A percentile compares a stretch with the other conserved stretches of the same genome.
These are phyloP conservation scores for Cardamine resedifolia DNA, from an alignment of 345 rosid genomes.

Conservation along the genomic window DNA sequence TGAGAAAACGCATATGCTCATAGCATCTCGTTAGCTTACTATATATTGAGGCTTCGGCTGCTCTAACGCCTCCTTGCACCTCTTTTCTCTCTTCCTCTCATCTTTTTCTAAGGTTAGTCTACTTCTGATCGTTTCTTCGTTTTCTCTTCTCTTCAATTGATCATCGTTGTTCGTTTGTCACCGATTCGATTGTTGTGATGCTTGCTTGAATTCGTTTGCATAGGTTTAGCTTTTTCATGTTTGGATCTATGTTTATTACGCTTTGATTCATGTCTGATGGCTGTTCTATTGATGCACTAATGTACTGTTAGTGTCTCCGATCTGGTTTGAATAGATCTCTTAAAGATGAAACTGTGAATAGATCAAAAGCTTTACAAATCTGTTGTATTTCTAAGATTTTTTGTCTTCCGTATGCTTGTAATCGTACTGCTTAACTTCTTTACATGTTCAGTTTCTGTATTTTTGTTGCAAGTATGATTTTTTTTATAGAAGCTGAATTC, in stretches of 20 bases:
- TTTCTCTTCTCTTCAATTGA: no score
- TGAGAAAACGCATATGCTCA: not conserved
- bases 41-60: not conserved
- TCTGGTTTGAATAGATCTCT: not conserved
- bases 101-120: conserved; percentile 2
- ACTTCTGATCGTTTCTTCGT: not conserved
- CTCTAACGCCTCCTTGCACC: conserved; percentile 17
- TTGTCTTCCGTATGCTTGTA: not conserved
- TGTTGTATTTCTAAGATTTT: not conserved
- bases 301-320: not conserved
- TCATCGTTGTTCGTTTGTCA: not conserved
- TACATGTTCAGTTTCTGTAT: not conserved
- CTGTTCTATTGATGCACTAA: not conserved
- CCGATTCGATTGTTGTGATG: not conserved
- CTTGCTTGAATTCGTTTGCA: not conserved
- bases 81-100: not conserved
- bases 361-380: not conserved
- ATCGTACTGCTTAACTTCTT: not conserved
- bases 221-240: not conserved
- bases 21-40: not conserved
- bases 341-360: not conserved
- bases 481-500: no score
- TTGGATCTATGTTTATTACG: no score
- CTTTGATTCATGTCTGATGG: not conserved
- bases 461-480: not conserved